These are phyloP conservation scores for Geranium brycei DNA, from an alignment of 345 rosid species.

Conservation along the genomic window DNA sequence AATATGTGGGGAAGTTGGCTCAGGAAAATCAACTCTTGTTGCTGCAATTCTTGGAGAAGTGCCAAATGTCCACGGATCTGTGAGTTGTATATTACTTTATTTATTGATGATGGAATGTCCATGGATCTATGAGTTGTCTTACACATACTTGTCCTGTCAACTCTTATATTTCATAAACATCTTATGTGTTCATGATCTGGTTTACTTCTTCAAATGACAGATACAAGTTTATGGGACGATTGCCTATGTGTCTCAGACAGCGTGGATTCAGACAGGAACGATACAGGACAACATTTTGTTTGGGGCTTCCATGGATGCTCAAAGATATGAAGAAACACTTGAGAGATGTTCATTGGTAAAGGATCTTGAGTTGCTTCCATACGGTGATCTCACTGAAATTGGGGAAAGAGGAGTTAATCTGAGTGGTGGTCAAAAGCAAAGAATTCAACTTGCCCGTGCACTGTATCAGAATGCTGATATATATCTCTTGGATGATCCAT, in stretches of 20 bases:
- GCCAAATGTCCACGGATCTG: conserved; percentile 52
- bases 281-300: conserved; percentile 74
- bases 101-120: too few species aligned
- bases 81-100: conserved; percentile 22
- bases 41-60: conserved; percentile 90
- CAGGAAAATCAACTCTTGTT: conserved; percentile 87
- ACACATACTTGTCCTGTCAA: too few species aligned
- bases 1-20: conserved; percentile 92
- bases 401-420: conserved; percentile 97
- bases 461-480: conserved; percentile 87
- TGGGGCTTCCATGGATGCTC: conserved; percentile 59
- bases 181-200: not conserved
- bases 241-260: conserved; percentile 88
- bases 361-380: conserved; percentile 83
- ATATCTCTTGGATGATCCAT: conserved; percentile 88
- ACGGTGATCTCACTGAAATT: conserved; percentile 87
- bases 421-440: conserved; percentile 95
- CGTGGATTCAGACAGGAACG: conserved; percentile 93
- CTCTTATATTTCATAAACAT: too few species aligned
- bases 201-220: conserved; percentile 23
- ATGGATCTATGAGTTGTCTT: too few species aligned
- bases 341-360: conserved; percentile 67
- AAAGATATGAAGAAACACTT: conserved; percentile 58
- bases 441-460: conserved; percentile 95
- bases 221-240: conserved; percentile 59